Percentiles rank a stretch among this genome's conserved stretches.
Evolutionary conservation across 108 stramenopile species (phyloP).

Genomic region (Aureococcus anophagefferens): DNA sequence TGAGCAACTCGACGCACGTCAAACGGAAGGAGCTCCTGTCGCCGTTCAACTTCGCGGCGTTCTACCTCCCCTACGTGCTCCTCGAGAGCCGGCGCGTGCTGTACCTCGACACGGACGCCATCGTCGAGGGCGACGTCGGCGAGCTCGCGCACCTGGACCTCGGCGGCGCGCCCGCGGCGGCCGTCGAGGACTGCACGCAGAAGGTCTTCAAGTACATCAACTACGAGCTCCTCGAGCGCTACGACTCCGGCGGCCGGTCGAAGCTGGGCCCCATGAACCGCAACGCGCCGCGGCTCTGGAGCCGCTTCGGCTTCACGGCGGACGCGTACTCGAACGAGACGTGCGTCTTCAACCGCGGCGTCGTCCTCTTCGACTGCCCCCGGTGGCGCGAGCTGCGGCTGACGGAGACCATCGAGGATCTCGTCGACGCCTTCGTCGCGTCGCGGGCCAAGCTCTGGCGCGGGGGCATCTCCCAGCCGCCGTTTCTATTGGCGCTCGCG

Average conservation of each 20-base stretch:
- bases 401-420: conserved; percentile 1
- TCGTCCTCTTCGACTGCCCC: not conserved
- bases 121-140: not conserved
- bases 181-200: not conserved
- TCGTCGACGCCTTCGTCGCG: not conserved
- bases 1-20: not conserved
- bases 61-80: not conserved
- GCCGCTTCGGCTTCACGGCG: too few species aligned
- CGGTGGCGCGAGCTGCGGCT: not conserved
- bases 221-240: not conserved
- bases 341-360: not conserved
- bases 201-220: not conserved
- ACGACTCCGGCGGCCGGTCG: not conserved
- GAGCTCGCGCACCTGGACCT: not conserved
- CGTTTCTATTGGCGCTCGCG: not conserved
- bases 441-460: not conserved
- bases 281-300: too few species aligned
- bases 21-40: not conserved
- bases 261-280: too few species aligned
- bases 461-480: not conserved
- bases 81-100: not conserved
- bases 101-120: not conserved
- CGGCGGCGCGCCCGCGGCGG: not conserved
- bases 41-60: not conserved
- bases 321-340: not conserved